Percentiles rank a stretch among this genome's conserved stretches.
phyloP scores from a whole-genome alignment of 768 basidiomycete species.

The Tricholoma matsutake region DNA sequence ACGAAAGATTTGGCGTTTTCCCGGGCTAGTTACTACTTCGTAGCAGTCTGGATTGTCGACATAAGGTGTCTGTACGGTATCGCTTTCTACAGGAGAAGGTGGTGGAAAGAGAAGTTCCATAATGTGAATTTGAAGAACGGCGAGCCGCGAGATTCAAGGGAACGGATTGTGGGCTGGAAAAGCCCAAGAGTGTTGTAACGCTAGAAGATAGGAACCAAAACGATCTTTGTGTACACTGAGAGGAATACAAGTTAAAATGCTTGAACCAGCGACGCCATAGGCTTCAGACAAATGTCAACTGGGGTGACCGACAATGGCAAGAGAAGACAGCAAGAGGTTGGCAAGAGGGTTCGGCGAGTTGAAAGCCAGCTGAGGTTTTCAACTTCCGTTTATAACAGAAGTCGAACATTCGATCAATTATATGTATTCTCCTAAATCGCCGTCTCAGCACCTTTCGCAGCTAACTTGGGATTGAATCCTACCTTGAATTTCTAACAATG shows the following conservation, averaged over 20 bases:
- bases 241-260: neutral
- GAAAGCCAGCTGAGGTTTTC: neutral
- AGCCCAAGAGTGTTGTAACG: constrained; percentile 9
- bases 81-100: constrained; percentile 35
- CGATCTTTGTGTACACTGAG: neutral
- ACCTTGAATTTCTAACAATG: no score
- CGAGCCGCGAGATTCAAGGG: constrained; percentile 19
- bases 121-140: constrained; percentile 16
- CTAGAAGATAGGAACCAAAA: constrained; percentile 17
- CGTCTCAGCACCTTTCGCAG: no score
- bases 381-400: neutral
- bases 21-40: neutral
- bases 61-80: constrained; percentile 39
- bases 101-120: constrained; percentile 25
- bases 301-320: neutral
- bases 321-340: neutral
- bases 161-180: constrained; percentile 11
- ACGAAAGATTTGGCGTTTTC: constrained; percentile 4
- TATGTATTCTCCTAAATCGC: neutral
- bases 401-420: neutral
- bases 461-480: no score
- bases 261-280: constrained; percentile 9
- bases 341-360: neutral
- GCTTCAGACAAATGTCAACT: neutral
- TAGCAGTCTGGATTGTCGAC: constrained; percentile 22